Evolutionary conservation across 345 rosid species (phyloP).

Genomic region (Eucalyptus lansdowneana): DNA sequence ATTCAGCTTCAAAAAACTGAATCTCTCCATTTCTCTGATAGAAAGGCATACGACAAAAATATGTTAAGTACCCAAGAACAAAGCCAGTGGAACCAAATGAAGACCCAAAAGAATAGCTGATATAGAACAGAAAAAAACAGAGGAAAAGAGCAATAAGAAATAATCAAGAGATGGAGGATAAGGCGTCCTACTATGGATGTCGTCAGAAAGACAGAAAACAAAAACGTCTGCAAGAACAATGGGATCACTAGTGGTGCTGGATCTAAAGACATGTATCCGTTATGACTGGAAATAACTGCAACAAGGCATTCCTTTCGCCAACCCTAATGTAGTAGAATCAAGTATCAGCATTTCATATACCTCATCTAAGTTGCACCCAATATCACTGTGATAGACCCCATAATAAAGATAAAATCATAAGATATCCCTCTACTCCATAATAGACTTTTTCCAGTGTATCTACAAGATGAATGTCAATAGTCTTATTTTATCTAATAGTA

Average conservation of each 20-base stretch:
- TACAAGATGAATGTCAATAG: not conserved
- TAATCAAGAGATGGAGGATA: not conserved
- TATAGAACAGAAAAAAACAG: not conserved
- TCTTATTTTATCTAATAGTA: not conserved
- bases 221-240: not conserved
- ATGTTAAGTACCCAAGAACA: not conserved
- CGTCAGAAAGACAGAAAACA: not conserved
- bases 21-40: slow-evolving; percentile 67
- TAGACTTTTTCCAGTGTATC: not conserved
- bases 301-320: not conserved
- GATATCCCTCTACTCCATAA: not conserved
- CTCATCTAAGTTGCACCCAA: not conserved
- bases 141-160: not conserved
- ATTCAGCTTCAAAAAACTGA: slow-evolving; percentile 83
- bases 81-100: not conserved
- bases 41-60: not conserved
- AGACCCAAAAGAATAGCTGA: not conserved
- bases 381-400: not conserved
- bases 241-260: not conserved
- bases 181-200: not conserved
- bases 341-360: not conserved
- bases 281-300: not conserved
- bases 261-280: not conserved
- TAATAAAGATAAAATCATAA: not conserved
- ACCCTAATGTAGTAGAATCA: not conserved